phyloP scores from a whole-genome alignment of 371 early-diverging fungal genomes.

The Mucor piriformis region DNA sequence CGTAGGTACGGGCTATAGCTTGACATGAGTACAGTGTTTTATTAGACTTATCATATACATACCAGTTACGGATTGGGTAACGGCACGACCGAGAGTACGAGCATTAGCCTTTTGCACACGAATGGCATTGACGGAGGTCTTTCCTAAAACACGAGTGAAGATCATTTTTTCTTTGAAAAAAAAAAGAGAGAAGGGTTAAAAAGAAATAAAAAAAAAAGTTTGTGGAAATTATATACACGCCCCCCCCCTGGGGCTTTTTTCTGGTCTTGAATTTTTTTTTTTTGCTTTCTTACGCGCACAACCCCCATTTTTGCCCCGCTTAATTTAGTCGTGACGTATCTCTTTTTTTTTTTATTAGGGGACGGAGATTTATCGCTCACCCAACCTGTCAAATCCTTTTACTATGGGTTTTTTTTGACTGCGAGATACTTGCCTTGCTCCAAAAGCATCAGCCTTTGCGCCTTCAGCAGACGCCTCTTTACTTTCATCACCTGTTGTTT shows the following conservation, averaged over 20 bases:
- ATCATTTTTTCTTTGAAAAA: constrained; percentile 16
- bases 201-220: constrained; percentile 2
- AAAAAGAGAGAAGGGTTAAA: constrained; percentile 17
- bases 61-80: constrained; percentile 24
- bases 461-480: too few species aligned
- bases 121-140: constrained; percentile 35
- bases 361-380: not conserved
- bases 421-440: too few species aligned
- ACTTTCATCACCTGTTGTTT: too few species aligned
- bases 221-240: constrained; percentile 1
- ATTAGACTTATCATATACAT: not conserved
- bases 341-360: not conserved
- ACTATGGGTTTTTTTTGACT: too few species aligned
- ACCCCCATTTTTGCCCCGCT: not conserved
- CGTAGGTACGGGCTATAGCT: constrained; percentile 38
- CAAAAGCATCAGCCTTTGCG: too few species aligned
- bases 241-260: not conserved
- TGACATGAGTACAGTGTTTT: not conserved
- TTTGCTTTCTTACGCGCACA: not conserved
- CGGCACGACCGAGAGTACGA: constrained; percentile 18
- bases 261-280: not conserved
- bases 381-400: not conserved
- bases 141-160: constrained; percentile 36
- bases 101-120: constrained; percentile 38
- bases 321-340: not conserved